A percentile compares a stretch with the other conserved stretches of the same genome.
Conservation (phyloP, 768 basidiomycete genomes). For the Inosperma sp. region DNA sequence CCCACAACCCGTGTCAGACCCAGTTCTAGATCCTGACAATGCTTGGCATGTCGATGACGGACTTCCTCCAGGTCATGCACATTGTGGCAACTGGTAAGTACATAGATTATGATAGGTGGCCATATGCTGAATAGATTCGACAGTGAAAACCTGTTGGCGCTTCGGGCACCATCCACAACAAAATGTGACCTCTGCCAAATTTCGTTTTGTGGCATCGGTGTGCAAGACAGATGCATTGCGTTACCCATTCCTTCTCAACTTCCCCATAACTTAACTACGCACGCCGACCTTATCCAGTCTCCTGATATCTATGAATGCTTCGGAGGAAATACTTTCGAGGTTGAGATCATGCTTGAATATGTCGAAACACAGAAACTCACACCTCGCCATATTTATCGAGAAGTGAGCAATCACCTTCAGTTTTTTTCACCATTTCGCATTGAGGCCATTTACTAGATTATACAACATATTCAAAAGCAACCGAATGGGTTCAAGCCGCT, state of each 20-base stretch:
- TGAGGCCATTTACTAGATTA: slow-evolving; percentile 44
- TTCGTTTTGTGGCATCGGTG: slow-evolving; percentile 76
- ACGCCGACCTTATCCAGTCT: slow-evolving; percentile 75
- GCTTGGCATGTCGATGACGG: slow-evolving; percentile 80
- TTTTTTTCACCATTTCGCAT: background rate
- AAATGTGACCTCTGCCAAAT: slow-evolving; percentile 82
- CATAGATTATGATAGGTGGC: background rate
- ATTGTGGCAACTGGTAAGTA: slow-evolving; percentile 79
- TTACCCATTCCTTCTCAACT: slow-evolving; percentile 53
- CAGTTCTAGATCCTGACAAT: slow-evolving; percentile 57
- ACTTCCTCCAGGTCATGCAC: slow-evolving; percentile 69
- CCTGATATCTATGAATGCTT: slow-evolving; percentile 78
- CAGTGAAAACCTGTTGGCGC: slow-evolving; percentile 72
- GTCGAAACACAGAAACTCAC: slow-evolving; percentile 55
- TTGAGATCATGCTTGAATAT: slow-evolving; percentile 82
- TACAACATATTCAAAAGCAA: slow-evolving; percentile 53
- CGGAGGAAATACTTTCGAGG: slow-evolving; percentile 71
- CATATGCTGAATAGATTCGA: slow-evolving; percentile 3
- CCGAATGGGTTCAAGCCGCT: slow-evolving; percentile 61
- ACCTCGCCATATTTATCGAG: slow-evolving; percentile 71
- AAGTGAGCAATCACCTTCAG: slow-evolving; percentile 39
- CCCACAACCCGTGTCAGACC: slow-evolving; percentile 75
- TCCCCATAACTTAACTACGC: slow-evolving; percentile 61
- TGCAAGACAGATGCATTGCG: slow-evolving; percentile 70
- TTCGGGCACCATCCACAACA: slow-evolving; percentile 70